Evolutionary conservation across 139 green algal genomes (phyloP), one percentile per base, ranked within the genome.

Genomic region (Chlamydomonas applanata): DNA sequence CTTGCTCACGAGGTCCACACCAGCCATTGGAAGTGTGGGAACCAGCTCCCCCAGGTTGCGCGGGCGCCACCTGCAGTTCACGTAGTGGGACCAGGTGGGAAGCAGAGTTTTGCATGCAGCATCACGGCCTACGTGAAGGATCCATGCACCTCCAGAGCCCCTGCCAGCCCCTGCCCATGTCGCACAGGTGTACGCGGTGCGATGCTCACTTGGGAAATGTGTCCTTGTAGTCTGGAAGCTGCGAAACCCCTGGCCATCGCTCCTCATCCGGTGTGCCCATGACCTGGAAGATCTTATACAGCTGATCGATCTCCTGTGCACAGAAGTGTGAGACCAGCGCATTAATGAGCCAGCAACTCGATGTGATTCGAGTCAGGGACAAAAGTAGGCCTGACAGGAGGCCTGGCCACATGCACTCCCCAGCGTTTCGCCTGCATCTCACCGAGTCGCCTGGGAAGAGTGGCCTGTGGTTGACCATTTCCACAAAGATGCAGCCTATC

Each of bases 401-500:
- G n/a, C n/a, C 17, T 60, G 49, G 49, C 49, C 49, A 17, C 20
- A 20, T 25, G 19, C 49, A 17, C 20, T 20, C 25, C 56, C 25
- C 25, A 64, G 11, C 56, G 14, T 64, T 13, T n/a, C n/a, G n/a
- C 62, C 25, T 29, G 20, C 9, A 22, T 36, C 82, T 59, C 34
- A 87, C 82, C 68, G 82, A 87, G 72, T 95, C 88, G 1, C 91
- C 91, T 13, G 85, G 87, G 69, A 97, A 97, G 0, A 95, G 82
- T 5, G 91, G 89, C 63, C 82, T 66, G 59, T 87, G 77, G 76
- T 86, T 94, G n/a, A 95, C 77, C 91, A 98, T 97, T 83, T 98
- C 95, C 30, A 93, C 94, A 85, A 99, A 98, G 56, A 99, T 99
- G 91, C 95, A 98, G 53, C 94, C 95, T 27, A 97, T 93, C 71